These are phyloP conservation scores for Senna siamea DNA, from an alignment of 306 rosid genomes.

Conservation along the genomic window DNA sequence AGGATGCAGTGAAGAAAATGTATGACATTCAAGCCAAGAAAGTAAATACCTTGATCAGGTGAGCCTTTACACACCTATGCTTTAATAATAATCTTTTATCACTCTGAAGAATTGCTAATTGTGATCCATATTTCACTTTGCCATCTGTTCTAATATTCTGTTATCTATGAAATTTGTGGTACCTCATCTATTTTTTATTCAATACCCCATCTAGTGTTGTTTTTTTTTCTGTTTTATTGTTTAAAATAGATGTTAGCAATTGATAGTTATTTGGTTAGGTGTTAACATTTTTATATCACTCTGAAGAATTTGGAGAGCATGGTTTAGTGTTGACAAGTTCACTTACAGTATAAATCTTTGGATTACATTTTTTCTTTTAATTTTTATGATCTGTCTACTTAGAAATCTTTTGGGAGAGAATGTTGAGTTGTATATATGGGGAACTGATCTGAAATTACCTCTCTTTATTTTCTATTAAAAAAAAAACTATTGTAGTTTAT, in stretches of 20 bases:
- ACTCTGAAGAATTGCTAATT: not conserved
- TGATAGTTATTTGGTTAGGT: not conserved
- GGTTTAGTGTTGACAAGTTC: not conserved
- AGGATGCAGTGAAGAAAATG: conserved; percentile 86
- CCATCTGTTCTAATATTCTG: not conserved
- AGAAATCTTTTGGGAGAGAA: not conserved
- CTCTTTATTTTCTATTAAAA: not conserved
- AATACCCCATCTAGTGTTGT: not conserved
- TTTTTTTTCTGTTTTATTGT: not conserved
- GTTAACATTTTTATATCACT: too few species aligned
- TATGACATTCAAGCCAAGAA: conserved; percentile 88
- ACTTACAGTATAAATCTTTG: not conserved
- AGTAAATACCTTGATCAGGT: conserved; percentile 91
- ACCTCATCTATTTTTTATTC: not conserved
- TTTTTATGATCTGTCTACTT: not conserved
- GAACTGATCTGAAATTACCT: not conserved
- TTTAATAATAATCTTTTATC: not conserved
- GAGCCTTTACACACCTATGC: not conserved
- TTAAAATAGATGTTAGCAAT: not conserved
- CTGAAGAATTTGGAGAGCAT: not conserved
- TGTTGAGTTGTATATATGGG: not conserved
- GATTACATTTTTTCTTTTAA: not conserved
- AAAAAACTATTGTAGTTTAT: not conserved
- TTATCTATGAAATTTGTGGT: not conserved
- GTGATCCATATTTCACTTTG: not conserved